These are phyloP conservation scores for Petunia hybrid DNA, from an alignment of 305 asterid genomes.

Conservation along the genomic window DNA sequence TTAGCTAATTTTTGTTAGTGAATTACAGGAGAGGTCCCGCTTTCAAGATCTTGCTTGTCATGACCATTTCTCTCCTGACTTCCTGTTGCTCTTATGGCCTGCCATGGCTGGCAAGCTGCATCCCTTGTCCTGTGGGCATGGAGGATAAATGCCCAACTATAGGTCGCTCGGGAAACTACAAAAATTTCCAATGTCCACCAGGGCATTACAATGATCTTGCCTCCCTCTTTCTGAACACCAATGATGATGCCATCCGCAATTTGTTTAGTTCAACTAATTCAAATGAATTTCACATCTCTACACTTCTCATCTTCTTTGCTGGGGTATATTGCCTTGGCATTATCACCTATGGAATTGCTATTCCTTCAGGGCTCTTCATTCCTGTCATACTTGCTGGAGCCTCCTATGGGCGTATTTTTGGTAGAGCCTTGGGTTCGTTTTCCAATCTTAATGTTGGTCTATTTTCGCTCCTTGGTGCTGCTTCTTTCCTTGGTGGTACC, in stretches of 20 bases:
- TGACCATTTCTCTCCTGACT: constrained; percentile 66
- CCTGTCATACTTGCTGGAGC: constrained; percentile 94
- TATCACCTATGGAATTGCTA: constrained; percentile 85
- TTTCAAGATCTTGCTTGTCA: constrained; percentile 71
- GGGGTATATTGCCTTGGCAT: too few species aligned
- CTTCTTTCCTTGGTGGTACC: constrained; percentile 93
- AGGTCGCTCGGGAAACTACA: constrained; percentile 76
- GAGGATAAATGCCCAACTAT: constrained; percentile 69
- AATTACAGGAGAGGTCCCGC: constrained; percentile 74
- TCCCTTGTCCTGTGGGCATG: constrained; percentile 66
- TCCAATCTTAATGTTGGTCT: constrained; percentile 72
- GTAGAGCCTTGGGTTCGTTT: constrained; percentile 57
- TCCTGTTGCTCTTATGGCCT: constrained; percentile 83
- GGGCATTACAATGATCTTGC: constrained; percentile 88
- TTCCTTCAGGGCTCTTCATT: too few species aligned
- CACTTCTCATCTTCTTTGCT: constrained; percentile 65
- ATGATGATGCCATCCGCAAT: constrained; percentile 87
- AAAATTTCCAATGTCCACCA: constrained; percentile 69
- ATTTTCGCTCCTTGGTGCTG: constrained; percentile 88
- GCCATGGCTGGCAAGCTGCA: constrained; percentile 77
- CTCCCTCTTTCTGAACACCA: constrained; percentile 83
- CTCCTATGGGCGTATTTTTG: constrained; percentile 84
- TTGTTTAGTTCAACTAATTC: constrained; percentile 57
- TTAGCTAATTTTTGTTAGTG: constrained; percentile 36
- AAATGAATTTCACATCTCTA: constrained; percentile 63